These are phyloP conservation scores for Suhomyces bribrorum DNA, from an alignment of 1,139 yeast genomes.

Conservation along the genomic window DNA sequence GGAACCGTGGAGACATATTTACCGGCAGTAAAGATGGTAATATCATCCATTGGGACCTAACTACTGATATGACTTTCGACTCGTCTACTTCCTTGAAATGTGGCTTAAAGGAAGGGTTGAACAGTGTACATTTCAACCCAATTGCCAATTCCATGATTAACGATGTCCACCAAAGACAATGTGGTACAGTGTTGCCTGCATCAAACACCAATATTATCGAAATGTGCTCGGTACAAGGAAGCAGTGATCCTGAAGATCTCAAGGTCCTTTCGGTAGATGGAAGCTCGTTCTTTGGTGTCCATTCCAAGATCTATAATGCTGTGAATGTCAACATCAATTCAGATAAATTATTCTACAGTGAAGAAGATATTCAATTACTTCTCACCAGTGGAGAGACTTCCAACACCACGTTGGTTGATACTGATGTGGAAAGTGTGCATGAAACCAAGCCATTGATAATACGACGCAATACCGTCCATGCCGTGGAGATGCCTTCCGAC, in stretches of 20 bases:
- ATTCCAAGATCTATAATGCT: conserved; percentile 43
- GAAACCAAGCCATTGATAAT: conserved; percentile 28
- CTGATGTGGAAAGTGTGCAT: conserved; percentile 12
- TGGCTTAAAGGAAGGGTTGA: conserved; percentile 49
- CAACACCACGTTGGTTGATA: conserved; percentile 29
- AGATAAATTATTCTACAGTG: conserved; percentile 34
- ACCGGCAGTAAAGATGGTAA: conserved; percentile 73
- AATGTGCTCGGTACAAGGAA: conserved; percentile 38
- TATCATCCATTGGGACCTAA: conserved; percentile 71
- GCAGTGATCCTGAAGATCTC: conserved; percentile 28
- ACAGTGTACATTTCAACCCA: conserved; percentile 42
- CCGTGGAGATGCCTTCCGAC: conserved; percentile 10
- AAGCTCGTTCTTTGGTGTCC: conserved; percentile 56
- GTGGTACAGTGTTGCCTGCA: conserved; percentile 64
- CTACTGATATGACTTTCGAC: conserved; percentile 24
- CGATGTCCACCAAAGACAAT: conserved; percentile 47
- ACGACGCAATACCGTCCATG: conserved; percentile 11
- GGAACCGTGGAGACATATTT: conserved; percentile 62
- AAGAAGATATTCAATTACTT: conserved; percentile 34
- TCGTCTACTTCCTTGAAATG: conserved; percentile 35
- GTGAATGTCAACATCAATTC: conserved; percentile 24
- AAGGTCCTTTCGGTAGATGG: conserved; percentile 56
- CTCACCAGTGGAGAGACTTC: conserved; percentile 21
- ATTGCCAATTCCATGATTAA: conserved; percentile 32
- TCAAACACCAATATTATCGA: conserved; percentile 52